Evolutionary conservation across 2,329 filamentous ascomycete genomes (phyloP).

Genomic region (Cladophialophora immunda): DNA sequence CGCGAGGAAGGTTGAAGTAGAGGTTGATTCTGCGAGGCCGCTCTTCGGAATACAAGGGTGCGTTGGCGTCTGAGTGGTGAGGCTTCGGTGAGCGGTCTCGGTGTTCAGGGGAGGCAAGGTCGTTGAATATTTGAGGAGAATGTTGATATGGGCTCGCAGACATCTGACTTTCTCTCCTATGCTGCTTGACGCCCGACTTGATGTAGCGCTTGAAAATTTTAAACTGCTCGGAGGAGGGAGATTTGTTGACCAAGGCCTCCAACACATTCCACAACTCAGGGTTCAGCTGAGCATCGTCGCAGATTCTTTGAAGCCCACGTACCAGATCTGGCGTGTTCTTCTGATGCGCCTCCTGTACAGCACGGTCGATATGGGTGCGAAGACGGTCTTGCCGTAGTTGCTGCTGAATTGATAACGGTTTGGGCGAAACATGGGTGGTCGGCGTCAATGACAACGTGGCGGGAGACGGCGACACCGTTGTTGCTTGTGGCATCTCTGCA

Average conservation of each 20-base stretch:
- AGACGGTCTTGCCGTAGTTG: slow-evolving; percentile 40
- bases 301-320: slow-evolving; percentile 35
- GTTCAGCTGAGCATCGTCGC: slow-evolving; percentile 35
- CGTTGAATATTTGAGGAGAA: slow-evolving; percentile 26
- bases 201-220: slow-evolving; percentile 42
- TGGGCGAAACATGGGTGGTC: slow-evolving; percentile 28
- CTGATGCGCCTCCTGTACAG: slow-evolving; percentile 36
- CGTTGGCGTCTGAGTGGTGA: slow-evolving; percentile 3
- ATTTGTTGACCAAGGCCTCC: slow-evolving; percentile 38
- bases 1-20: slow-evolving; percentile 24
- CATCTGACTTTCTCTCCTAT: slow-evolving; percentile 33
- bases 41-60: slow-evolving; percentile 19
- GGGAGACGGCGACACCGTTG: slow-evolving; percentile 31
- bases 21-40: slow-evolving; percentile 23
- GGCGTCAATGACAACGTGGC: slow-evolving; percentile 31
- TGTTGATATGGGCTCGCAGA: slow-evolving; percentile 32
- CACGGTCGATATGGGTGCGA: slow-evolving; percentile 35
- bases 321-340: slow-evolving; percentile 36
- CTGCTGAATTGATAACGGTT: slow-evolving; percentile 39
- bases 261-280: slow-evolving; percentile 39
- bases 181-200: slow-evolving; percentile 39
- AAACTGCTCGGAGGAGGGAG: slow-evolving; percentile 38
- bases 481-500: slow-evolving; percentile 34
- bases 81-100: slow-evolving; percentile 19
- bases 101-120: slow-evolving; percentile 23